These are phyloP conservation scores for Talaromyces sp. DNA, from an alignment of 2,329 filamentous ascomycete genomes.

Conservation along the genomic window DNA sequence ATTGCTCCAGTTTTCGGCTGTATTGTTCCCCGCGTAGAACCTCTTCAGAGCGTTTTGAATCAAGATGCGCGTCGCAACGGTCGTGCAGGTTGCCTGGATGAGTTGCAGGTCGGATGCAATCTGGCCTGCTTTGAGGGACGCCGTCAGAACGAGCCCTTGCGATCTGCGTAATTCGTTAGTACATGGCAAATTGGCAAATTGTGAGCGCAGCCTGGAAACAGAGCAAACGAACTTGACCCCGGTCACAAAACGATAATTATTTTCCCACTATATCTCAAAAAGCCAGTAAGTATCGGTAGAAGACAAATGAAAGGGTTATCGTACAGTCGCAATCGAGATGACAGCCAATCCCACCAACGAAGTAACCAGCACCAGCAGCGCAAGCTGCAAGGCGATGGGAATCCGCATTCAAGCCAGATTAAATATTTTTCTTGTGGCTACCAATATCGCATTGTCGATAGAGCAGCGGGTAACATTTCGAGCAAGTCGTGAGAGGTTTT, in stretches of 20 bases:
- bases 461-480: not conserved
- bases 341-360: slow-evolving; percentile 70
- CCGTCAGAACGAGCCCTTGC: slow-evolving; percentile 66
- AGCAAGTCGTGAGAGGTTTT: not conserved
- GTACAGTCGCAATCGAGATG: slow-evolving; percentile 61
- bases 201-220: not conserved
- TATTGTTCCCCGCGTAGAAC: slow-evolving; percentile 49
- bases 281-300: not conserved
- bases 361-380: slow-evolving; percentile 67
- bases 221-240: slow-evolving; percentile 39
- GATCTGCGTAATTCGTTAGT: slow-evolving; percentile 31
- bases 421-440: not conserved
- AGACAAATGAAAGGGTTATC: not conserved
- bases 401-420: slow-evolving; percentile 60
- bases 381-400: slow-evolving; percentile 82
- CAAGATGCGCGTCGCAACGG: slow-evolving; percentile 60
- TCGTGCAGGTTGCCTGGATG: slow-evolving; percentile 66
- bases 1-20: slow-evolving; percentile 53
- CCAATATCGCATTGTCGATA: not conserved
- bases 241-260: slow-evolving; percentile 57
- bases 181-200: not conserved
- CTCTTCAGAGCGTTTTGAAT: slow-evolving; percentile 47
- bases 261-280: slow-evolving; percentile 43
- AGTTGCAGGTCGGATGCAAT: slow-evolving; percentile 73
- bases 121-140: slow-evolving; percentile 79